A percentile compares a stretch with the other conserved stretches of the same genome.
phyloP scores from a whole-genome alignment of 2,329 filamentous ascomycete species.

The Trichoderma semiorbis region DNA sequence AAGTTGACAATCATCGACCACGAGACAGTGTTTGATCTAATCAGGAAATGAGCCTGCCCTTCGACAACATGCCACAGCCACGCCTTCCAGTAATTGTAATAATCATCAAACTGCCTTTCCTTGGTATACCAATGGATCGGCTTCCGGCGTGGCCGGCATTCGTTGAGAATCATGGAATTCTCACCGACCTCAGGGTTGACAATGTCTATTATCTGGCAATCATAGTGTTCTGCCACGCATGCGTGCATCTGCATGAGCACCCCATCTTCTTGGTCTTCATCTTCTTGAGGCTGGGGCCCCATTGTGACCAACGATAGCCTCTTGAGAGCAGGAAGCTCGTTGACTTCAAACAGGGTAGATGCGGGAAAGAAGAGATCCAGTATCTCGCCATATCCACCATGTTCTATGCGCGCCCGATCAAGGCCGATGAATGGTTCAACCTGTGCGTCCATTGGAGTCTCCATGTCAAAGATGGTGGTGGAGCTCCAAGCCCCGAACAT shows the following conservation, averaged over 20 bases:
- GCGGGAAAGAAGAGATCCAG: conserved; percentile 1
- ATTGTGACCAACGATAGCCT: conserved; percentile 12
- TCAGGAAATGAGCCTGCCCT: neutral
- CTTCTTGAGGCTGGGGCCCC: neutral
- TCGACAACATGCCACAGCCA: conserved; percentile 13
- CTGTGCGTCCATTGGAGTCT: neutral
- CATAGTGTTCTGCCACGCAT: conserved; percentile 1
- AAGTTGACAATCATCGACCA: conserved; percentile 17
- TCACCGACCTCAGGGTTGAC: neutral
- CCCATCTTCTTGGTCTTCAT: neutral
- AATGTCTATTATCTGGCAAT: conserved; percentile 12
- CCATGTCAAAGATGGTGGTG: neutral
- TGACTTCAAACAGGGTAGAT: neutral
- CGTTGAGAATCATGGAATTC: conserved; percentile 11
- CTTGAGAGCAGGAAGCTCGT: conserved; percentile 1
- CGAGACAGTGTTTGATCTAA: neutral
- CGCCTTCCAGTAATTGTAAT: conserved; percentile 5
- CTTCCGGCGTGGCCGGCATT: neutral
- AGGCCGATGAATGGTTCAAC: conserved; percentile 8
- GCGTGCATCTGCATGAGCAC: conserved; percentile 5
- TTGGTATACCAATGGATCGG: neutral
- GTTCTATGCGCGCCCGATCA: neutral
- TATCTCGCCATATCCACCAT: conserved; percentile 10
- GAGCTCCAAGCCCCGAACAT: conserved; percentile 18
- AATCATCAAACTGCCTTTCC: neutral